Evolutionary conservation across 2,329 filamentous ascomycete species (phyloP).

Genomic region (Aspergillus sclerotialis): DNA sequence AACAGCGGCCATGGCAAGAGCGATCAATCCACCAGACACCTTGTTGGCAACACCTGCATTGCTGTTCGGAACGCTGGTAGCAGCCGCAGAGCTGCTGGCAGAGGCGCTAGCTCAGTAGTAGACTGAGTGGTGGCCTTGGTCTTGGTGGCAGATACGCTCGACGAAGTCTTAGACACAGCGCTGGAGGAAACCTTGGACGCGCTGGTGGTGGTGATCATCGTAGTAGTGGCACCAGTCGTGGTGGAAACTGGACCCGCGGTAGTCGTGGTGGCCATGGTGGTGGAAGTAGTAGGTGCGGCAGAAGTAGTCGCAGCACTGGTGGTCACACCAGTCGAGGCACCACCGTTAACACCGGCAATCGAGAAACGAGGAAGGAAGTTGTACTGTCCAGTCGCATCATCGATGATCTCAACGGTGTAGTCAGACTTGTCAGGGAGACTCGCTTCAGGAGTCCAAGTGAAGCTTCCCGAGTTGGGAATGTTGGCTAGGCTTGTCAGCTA

Average conservation of each 20-base stretch:
- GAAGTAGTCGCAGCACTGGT: conserved; percentile 7
- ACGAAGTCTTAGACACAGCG: conserved; percentile 9
- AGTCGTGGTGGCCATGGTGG: conserved; percentile 18
- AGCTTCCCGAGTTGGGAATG: conserved; percentile 44
- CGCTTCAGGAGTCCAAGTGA: conserved; percentile 40
- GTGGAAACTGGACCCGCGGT: conserved; percentile 14
- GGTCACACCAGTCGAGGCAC: conserved; percentile 17
- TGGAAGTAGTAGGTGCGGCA: conserved; percentile 9
- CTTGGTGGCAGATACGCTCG: conserved; percentile 14
- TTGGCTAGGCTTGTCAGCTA: conserved; percentile 26
- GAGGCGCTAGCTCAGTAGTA: conserved; percentile 27
- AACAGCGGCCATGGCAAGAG: neutral
- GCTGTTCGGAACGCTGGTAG: conserved; percentile 8
- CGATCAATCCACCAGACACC: neutral
- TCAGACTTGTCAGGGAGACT: conserved; percentile 36
- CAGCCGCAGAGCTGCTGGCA: conserved; percentile 29
- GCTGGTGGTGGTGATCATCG: conserved; percentile 6
- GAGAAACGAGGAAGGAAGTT: conserved; percentile 50
- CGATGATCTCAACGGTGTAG: conserved; percentile 50
- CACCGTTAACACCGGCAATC: conserved; percentile 38
- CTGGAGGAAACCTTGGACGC: conserved; percentile 15
- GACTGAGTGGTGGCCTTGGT: conserved; percentile 23
- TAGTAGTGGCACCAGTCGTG: conserved; percentile 12
- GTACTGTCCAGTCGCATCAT: conserved; percentile 33
- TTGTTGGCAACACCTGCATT: neutral